A percentile compares a stretch with the other conserved stretches of the same genome.
These are phyloP conservation scores for Hirschioporus abietinus DNA, from an alignment of 768 basidiomycete species.

Conservation along the genomic window DNA sequence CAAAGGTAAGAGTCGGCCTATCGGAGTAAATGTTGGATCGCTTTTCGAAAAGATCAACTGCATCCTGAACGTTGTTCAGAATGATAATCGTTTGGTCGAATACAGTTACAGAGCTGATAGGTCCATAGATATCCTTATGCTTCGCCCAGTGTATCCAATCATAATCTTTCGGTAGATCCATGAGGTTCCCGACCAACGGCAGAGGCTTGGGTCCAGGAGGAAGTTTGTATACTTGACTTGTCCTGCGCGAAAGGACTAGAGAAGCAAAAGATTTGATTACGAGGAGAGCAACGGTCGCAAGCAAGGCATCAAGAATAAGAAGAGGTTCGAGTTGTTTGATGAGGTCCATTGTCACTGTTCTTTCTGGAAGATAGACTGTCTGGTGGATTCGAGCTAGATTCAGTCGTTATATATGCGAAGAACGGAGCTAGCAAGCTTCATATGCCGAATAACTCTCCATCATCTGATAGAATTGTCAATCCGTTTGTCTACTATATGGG, in stretches of 20 bases:
- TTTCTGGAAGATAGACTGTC: too few relatives aligned
- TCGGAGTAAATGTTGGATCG: slow-evolving; percentile 4
- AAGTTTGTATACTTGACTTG: background rate
- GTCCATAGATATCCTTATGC: background rate
- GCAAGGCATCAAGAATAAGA: background rate
- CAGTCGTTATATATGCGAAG: too few relatives aligned
- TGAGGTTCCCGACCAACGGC: slow-evolving; percentile 26
- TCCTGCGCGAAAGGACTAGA: background rate
- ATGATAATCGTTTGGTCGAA: slow-evolving; percentile 56
- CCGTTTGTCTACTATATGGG: too few relatives aligned
- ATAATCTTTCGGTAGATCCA: slow-evolving; percentile 22
- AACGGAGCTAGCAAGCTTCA: too few relatives aligned
- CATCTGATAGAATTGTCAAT: too few relatives aligned
- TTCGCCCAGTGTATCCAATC: slow-evolving; percentile 20
- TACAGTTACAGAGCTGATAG: slow-evolving; percentile 51
- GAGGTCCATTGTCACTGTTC: background rate
- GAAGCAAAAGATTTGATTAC: background rate
- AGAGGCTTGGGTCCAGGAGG: slow-evolving; percentile 29
- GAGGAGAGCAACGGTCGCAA: background rate
- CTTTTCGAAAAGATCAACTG: slow-evolving; percentile 16
- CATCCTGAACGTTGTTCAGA: slow-evolving; percentile 45
- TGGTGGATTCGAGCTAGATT: too few relatives aligned
- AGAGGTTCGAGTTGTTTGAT: background rate
- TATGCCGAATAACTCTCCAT: too few relatives aligned
- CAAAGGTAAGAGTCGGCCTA: slow-evolving; percentile 42